Base-by-base conservation (phyloP, 192 early-diverging fungal species). In the Linnemannia exigua region DNA sequence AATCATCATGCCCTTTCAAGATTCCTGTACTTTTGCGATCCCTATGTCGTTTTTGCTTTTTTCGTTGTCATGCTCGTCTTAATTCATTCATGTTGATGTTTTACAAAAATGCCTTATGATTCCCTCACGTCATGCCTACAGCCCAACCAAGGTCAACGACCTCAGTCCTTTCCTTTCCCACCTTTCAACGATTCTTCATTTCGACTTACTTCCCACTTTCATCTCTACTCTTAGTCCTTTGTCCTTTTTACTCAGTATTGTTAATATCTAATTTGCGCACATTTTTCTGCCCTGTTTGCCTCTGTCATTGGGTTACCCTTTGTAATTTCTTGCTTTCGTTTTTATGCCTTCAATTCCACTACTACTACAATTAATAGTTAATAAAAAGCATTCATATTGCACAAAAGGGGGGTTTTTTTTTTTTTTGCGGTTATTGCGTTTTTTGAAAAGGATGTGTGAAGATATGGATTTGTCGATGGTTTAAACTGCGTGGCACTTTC, bases 181-280 rank as follows among this genome's bases (percentile, higher is more conserved):
- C 51, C 51, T 3, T 52, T 20, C n/a, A 58, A 58, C 5, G 4
- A 63, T 22, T 61, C 25, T 61, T 28, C 54, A 6, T 28, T 14
- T 25, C 25, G 54, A 28, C 25, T 14, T 28, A 2, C 54, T 14
- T 25, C 54, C 6, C 3, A n/a, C n/a, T 63, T 16, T 15, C 58
- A 31, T 28, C 28, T 63, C 58, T 63, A 63, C 61, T 52, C n/a
- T 36, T 67, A 28, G 47, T 37, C 44, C 67, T 77, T 77, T 48
- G 35, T 37, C n/a, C 15, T 5, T 20, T 50, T 22, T 50, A 46
- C 44, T 46, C 51, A 11, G 6, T 25, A 52, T 52, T 52, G 22
- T 31, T 63, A 63, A 63, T 63, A 63, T 31, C 28, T 63, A 63
- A 63, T 63, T 31, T n/a, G n/a, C n/a, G n/a, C 25, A 25, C 12